Conservation (phyloP, 1,284 basidiomycete species). For the Tylopilus sp. region DNA sequence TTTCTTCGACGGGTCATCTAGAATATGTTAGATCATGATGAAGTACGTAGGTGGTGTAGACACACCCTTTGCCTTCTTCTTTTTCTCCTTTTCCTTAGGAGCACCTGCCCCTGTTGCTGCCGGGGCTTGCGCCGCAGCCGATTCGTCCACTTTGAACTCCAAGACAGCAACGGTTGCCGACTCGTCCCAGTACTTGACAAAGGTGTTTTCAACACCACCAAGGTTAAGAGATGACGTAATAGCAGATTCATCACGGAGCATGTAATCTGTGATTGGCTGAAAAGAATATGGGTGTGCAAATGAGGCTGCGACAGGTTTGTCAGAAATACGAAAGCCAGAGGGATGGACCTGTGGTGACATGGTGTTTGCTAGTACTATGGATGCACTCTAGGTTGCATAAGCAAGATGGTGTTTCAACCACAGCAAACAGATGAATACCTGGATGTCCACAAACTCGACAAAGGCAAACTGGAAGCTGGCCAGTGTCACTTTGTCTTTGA, state of each 20-base stretch:
- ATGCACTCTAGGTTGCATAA: slow-evolving; percentile 52
- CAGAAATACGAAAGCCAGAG: slow-evolving; percentile 82
- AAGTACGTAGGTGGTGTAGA: slow-evolving; percentile 8
- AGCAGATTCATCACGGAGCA: slow-evolving; percentile 70
- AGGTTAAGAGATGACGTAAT: slow-evolving; percentile 59
- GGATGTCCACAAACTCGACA: slow-evolving; percentile 81
- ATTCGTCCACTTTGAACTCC: slow-evolving; percentile 76
- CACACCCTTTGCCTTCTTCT: slow-evolving; percentile 56
- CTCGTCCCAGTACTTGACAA: slow-evolving; percentile 84
- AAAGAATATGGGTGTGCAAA: slow-evolving; percentile 87
- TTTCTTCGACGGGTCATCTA: slow-evolving; percentile 31
- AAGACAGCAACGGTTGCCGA: slow-evolving; percentile 63
- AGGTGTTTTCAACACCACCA: slow-evolving; percentile 65
- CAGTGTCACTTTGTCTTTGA: slow-evolving; percentile 81
- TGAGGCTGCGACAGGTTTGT: slow-evolving; percentile 81
- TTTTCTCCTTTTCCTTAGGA: slow-evolving; percentile 59
- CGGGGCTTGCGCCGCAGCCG: slow-evolving; percentile 37
- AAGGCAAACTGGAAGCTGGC: slow-evolving; percentile 90
- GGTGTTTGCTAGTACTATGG: slow-evolving; percentile 70
- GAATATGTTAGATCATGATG: slow-evolving; percentile 1
- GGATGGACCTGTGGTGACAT: slow-evolving; percentile 84
- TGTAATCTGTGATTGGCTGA: slow-evolving; percentile 68
- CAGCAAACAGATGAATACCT: slow-evolving; percentile 45
- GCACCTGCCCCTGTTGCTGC: slow-evolving; percentile 23
- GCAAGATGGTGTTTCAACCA: slow-evolving; percentile 6